Evolutionary conservation across 2,329 filamentous ascomycete genomes (phyloP).

Genomic region (Chaetomium globosum): DNA sequence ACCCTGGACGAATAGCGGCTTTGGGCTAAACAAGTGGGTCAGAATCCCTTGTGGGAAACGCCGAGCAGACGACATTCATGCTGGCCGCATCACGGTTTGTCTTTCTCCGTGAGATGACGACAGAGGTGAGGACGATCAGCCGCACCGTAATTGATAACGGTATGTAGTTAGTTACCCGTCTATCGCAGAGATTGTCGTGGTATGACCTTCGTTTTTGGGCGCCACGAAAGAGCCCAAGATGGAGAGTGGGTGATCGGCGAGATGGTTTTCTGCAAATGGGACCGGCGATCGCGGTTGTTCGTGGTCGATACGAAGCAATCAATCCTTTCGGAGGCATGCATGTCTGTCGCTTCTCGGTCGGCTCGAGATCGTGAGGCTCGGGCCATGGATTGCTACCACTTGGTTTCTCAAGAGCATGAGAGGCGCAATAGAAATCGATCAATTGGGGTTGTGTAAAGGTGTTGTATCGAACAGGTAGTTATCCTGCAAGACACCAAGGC

Average conservation of each 20-base stretch:
- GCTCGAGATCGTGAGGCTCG: neutral
- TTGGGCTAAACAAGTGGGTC: slow-evolving; percentile 8
- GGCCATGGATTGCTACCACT: neutral
- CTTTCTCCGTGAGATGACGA: slow-evolving; percentile 14
- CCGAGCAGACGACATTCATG: slow-evolving; percentile 10
- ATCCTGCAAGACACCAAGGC: neutral
- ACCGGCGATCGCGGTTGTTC: slow-evolving; percentile 5
- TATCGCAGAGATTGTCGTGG: neutral
- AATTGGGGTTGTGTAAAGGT: neutral
- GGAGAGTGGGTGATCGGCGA: neutral
- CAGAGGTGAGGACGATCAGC: slow-evolving; percentile 2
- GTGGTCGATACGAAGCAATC: slow-evolving; percentile 6
- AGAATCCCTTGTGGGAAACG: slow-evolving; percentile 1
- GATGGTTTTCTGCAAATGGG: slow-evolving; percentile 6
- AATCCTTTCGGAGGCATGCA: too few relatives aligned
- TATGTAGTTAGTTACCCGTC: neutral
- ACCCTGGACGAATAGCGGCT: neutral
- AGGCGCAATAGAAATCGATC: neutral
- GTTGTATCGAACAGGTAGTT: neutral
- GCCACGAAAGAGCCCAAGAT: neutral
- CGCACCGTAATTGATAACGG: neutral
- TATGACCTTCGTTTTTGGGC: neutral
- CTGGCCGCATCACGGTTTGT: neutral
- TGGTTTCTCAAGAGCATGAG: neutral
- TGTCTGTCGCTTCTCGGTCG: neutral